Conservation (phyloP, 2,329 filamentous ascomycete species). For the Daldinia sp. region DNA sequence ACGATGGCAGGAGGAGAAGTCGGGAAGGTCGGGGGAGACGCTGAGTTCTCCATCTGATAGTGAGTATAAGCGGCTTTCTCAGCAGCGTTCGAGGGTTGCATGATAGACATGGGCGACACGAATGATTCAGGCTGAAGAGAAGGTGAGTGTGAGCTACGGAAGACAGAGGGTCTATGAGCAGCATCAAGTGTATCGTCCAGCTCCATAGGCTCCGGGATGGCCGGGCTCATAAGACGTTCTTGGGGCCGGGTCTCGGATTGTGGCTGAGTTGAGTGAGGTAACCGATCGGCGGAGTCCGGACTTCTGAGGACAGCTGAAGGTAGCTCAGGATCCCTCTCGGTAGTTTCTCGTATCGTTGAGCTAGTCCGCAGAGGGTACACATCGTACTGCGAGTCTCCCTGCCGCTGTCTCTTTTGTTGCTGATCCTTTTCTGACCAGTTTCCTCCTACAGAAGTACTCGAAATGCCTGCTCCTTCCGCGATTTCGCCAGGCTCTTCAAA, state of each 20-base stretch:
- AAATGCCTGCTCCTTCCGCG: constrained; percentile 30
- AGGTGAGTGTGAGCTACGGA: constrained; percentile 50
- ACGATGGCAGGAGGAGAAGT: constrained; percentile 46
- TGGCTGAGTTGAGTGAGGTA: constrained; percentile 50
- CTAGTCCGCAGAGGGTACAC: constrained; percentile 43
- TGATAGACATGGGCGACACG: constrained; percentile 52
- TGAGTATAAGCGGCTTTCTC: constrained; percentile 52
- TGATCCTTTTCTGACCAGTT: constrained; percentile 34
- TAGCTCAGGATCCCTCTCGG: constrained; percentile 48
- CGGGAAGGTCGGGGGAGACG: constrained; percentile 48
- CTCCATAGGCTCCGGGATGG: constrained; percentile 53
- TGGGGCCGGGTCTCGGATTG: constrained; percentile 45
- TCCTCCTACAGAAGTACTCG: constrained; percentile 18
- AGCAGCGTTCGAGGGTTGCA: constrained; percentile 50
- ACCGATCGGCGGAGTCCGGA: constrained; percentile 47
- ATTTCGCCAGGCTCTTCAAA: constrained; percentile 50
- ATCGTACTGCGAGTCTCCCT: constrained; percentile 44
- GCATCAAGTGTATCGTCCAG: constrained; percentile 44
- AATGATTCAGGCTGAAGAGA: constrained; percentile 47
- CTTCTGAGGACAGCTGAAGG: constrained; percentile 47
- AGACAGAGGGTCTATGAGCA: constrained; percentile 43
- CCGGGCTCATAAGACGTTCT: constrained; percentile 53
- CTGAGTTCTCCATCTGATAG: constrained; percentile 52
- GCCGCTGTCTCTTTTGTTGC: constrained; percentile 38
- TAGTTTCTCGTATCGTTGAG: constrained; percentile 47